Evolutionary conservation across 2,329 filamentous ascomycete genomes (phyloP).

Genomic region (Monosporascus sp.): DNA sequence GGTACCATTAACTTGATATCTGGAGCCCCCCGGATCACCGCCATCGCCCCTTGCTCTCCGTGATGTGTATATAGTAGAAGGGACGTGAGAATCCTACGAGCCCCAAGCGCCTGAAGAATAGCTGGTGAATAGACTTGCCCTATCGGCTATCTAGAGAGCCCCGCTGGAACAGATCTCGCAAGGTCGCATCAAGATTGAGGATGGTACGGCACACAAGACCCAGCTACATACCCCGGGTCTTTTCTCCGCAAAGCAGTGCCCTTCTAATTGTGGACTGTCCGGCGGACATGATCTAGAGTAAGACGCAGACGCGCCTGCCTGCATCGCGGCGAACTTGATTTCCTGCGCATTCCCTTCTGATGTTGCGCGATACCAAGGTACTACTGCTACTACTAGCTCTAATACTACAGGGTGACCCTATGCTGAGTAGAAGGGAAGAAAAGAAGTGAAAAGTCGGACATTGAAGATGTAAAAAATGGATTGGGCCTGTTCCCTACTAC

Average conservation of each 20-base stretch:
- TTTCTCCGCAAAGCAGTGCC: not conserved
- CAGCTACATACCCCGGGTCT: too few relatives aligned
- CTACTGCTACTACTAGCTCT: too few relatives aligned
- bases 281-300: constrained; percentile 22
- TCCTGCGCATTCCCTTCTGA: constrained; percentile 6
- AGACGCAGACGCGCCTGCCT: constrained; percentile 20
- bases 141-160: too few relatives aligned
- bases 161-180: too few relatives aligned
- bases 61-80: too few relatives aligned
- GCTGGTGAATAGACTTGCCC: too few relatives aligned
- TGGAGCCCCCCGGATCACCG: too few relatives aligned
- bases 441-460: not conserved
- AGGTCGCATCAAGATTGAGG: too few relatives aligned
- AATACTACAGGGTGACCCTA: not conserved
- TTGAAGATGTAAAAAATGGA: not conserved
- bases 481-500: not conserved
- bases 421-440: not conserved
- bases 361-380: not conserved
- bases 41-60: too few relatives aligned
- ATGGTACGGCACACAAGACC: not conserved
- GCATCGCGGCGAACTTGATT: constrained; percentile 18
- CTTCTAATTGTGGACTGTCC: constrained; percentile 1
- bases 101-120: too few relatives aligned
- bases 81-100: too few relatives aligned
- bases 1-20: too few relatives aligned